Conservation (phyloP, 345 rosid genomes). For the Lagerstroemia speciosa region DNA sequence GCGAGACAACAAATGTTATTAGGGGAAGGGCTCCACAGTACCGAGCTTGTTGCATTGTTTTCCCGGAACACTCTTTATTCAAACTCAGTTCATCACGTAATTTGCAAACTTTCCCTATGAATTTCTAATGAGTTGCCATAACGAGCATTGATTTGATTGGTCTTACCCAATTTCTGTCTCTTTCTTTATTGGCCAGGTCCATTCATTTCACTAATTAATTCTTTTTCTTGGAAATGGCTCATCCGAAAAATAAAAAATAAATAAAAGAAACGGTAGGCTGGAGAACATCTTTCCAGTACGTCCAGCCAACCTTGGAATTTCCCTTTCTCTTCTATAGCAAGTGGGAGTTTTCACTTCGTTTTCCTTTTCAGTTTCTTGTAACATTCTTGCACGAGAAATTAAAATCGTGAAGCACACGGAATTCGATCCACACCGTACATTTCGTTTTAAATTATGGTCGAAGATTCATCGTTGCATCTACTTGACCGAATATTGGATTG, state of each 20-base stretch:
- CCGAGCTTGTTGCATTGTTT: too few species aligned
- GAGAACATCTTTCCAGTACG: constrained; percentile 4
- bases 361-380: neutral
- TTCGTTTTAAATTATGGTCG: neutral
- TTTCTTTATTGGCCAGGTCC: constrained; percentile 38
- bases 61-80: too few species aligned
- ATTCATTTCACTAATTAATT: constrained; percentile 3
- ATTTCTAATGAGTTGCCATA: too few species aligned
- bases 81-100: too few species aligned
- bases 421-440: neutral
- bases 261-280: neutral
- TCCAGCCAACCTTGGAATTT: constrained; percentile 24
- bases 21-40: neutral
- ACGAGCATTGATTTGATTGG: constrained; percentile 15
- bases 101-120: too few species aligned
- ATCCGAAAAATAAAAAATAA: neutral
- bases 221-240: neutral
- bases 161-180: constrained; percentile 3
- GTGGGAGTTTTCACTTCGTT: constrained; percentile 10
- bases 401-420: neutral
- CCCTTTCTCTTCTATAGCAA: neutral
- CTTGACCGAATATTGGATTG: neutral
- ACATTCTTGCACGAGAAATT: neutral
- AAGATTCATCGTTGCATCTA: neutral
- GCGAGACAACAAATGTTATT: neutral